Conservation (phyloP, 768 basidiomycete genomes). For the Lepiota venenata region DNA sequence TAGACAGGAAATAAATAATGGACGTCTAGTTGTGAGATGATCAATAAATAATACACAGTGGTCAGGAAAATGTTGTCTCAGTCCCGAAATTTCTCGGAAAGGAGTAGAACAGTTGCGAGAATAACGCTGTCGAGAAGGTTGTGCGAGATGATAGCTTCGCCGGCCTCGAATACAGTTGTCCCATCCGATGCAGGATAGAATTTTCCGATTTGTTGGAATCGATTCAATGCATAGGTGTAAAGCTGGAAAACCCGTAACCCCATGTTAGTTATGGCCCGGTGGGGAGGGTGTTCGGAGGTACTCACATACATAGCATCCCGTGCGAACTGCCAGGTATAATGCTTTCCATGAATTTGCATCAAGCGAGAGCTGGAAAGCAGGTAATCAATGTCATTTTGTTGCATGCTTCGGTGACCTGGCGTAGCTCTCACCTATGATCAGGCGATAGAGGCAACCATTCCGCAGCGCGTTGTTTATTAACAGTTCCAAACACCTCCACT, state of each 20-base stretch:
- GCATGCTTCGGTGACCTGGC: no score
- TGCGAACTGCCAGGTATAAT: constrained; percentile 12
- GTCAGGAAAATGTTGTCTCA: not conserved
- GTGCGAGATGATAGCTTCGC: not conserved
- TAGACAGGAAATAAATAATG: no score
- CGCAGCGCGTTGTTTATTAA: constrained; percentile 28
- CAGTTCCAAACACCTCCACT: constrained; percentile 34
- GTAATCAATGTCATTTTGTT: no score
- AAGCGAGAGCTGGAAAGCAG: constrained; percentile 1
- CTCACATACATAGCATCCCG: constrained; percentile 12
- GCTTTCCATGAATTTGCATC: constrained; percentile 8
- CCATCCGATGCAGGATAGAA: constrained; percentile 8
- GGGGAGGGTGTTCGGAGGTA: not conserved
- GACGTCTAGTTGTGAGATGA: no score
- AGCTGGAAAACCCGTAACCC: not conserved
- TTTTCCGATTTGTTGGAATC: constrained; percentile 6
- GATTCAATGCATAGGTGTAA: constrained; percentile 5
- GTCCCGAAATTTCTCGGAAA: constrained; percentile 6
- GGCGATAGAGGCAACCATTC: constrained; percentile 33
- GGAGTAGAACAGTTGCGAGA: constrained; percentile 1
- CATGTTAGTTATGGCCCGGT: not conserved
- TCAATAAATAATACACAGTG: not conserved
- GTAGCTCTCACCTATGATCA: constrained; percentile 12
- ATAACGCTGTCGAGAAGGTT: constrained; percentile 7
- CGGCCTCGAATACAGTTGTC: constrained; percentile 8